Evolutionary conservation across 495 filamentous ascomycete species (phyloP).

Genomic region (Daldinia grandis): DNA sequence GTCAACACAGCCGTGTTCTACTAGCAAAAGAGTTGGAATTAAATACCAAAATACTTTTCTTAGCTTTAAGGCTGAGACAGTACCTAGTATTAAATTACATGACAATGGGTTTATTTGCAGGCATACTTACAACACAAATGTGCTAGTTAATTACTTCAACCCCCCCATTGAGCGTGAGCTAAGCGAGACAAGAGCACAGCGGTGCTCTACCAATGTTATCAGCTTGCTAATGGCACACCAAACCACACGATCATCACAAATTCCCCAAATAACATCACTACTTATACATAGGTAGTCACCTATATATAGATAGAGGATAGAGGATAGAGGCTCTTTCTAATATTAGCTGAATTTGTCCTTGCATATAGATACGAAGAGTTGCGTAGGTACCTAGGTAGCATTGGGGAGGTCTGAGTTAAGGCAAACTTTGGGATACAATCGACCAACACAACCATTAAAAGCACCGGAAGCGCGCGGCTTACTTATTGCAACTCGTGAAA

Average conservation of each 20-base stretch:
- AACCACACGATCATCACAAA: neutral
- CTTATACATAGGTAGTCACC: neutral
- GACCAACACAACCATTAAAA: too few species aligned
- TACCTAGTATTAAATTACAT: neutral
- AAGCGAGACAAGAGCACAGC: constrained; percentile 19
- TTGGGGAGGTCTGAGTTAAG: neutral
- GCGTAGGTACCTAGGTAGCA: too few species aligned
- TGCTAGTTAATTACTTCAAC: neutral
- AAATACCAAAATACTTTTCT: neutral
- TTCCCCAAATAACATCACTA: neutral
- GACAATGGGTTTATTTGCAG: neutral
- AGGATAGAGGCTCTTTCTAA: neutral
- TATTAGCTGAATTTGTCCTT: neutral
- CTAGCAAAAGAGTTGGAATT: neutral
- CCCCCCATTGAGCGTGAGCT: neutral
- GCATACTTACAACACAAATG: neutral
- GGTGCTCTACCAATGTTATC: constrained; percentile 13
- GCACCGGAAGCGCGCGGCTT: neutral
- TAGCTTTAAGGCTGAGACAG: neutral
- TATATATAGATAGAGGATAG: neutral
- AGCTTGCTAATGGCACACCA: neutral
- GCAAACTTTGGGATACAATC: too few species aligned
- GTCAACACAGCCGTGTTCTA: constrained; percentile 25
- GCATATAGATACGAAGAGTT: neutral
- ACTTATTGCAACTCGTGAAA: neutral